These are phyloP conservation scores for Torulaspora quercuum DNA, from an alignment of 805 yeast species.

Conservation along the genomic window DNA sequence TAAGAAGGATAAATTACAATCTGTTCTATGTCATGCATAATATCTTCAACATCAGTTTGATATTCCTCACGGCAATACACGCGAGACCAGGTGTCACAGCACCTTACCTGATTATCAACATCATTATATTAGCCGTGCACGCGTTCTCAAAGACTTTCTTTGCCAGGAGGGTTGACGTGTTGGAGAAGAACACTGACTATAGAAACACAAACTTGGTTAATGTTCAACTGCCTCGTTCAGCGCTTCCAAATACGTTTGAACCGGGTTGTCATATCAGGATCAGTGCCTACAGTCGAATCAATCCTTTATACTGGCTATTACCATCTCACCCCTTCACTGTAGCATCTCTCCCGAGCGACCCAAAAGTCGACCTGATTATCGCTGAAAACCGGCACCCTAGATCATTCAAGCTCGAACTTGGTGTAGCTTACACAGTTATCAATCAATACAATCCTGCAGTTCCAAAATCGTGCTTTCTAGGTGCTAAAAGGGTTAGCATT, in stretches of 20 bases:
- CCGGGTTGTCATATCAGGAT: conserved; percentile 62
- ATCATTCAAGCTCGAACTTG: conserved; percentile 36
- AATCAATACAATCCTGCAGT: conserved; percentile 45
- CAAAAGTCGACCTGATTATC: conserved; percentile 43
- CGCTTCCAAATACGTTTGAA: conserved; percentile 31
- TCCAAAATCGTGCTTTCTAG: conserved; percentile 43
- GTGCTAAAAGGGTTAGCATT: conserved; percentile 49
- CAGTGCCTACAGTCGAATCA: conserved; percentile 36
- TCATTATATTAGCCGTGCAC: conserved; percentile 18
- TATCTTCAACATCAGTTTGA: conserved; percentile 44
- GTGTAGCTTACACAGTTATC: conserved; percentile 39
- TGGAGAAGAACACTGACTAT: conserved; percentile 18
- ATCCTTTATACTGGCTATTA: conserved; percentile 45
- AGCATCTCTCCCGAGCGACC: conserved; percentile 44
- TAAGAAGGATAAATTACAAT: conserved; percentile 50
- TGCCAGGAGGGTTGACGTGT: conserved; percentile 16
- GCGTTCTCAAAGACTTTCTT: conserved; percentile 17
- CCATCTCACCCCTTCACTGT: conserved; percentile 72
- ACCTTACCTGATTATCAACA: conserved; percentile 31
- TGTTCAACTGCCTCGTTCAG: conserved; percentile 28
- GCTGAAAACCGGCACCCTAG: conserved; percentile 35
- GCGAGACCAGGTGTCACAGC: conserved; percentile 65
- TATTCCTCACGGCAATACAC: conserved; percentile 51
- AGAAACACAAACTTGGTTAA: conserved; percentile 24
- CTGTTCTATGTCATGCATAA: conserved; percentile 58